Evolutionary conservation across 495 filamentous ascomycete genomes (phyloP).

Genomic region (Aspergillus egyptiacus): DNA sequence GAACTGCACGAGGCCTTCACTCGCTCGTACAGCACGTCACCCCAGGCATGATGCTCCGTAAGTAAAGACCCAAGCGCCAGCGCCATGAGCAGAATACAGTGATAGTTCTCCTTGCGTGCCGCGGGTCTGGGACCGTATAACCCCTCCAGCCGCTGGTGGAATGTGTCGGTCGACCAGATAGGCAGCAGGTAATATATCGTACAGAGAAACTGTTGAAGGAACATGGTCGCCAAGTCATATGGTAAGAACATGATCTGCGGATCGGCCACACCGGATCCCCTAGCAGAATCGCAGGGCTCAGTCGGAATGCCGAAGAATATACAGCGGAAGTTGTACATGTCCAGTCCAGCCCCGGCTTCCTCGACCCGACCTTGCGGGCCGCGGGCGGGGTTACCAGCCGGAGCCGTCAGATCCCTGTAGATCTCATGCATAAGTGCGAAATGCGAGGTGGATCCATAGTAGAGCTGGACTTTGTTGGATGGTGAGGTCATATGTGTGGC

Average conservation of each 20-base stretch:
- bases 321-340: conserved; percentile 40
- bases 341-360: conserved; percentile 40
- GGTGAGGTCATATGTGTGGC: conserved; percentile 43
- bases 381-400: conserved; percentile 16
- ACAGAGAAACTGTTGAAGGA: conserved; percentile 31
- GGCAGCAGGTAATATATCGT: conserved; percentile 33
- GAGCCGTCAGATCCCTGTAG: conserved; percentile 34
- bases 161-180: conserved; percentile 24
- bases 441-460: conserved; percentile 43
- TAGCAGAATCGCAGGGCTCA: conserved; percentile 26
- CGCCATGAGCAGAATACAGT: conserved; percentile 28
- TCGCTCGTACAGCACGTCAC: conserved; percentile 35
- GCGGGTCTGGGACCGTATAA: conserved; percentile 26
- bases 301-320: conserved; percentile 41
- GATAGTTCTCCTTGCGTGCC: conserved; percentile 21
- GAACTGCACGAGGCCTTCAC: conserved; percentile 31
- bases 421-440: conserved; percentile 43
- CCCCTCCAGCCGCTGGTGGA: conserved; percentile 26
- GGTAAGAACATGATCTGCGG: conserved; percentile 33
- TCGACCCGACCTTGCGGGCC: conserved; percentile 32
- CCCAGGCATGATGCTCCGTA: conserved; percentile 34
- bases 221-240: conserved; percentile 29
- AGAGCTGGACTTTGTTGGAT: conserved; percentile 40
- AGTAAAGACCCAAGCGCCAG: conserved; percentile 31
- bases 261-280: conserved; percentile 13